A percentile compares a stretch with the other conserved stretches of the same genome.
phyloP scores from a whole-genome alignment of 1,284 basidiomycete genomes.

The Takashimella tepidaria region DNA sequence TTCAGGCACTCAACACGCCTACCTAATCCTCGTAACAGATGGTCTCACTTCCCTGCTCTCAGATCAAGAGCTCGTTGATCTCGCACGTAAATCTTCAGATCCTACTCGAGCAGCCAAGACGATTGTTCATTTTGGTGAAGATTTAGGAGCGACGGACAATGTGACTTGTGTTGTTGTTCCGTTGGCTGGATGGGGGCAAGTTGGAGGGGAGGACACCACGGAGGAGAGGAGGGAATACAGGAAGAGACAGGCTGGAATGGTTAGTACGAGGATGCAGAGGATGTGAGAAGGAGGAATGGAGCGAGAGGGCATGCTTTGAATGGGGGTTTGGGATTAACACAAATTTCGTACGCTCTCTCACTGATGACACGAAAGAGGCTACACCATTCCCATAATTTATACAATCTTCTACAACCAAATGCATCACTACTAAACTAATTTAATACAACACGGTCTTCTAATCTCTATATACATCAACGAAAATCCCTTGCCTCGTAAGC shows the following conservation, averaged over 20 bases:
- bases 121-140: conserved; percentile 83
- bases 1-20: conserved; percentile 68
- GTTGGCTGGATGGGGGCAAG: conserved; percentile 82
- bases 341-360: too few species aligned
- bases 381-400: too few species aligned
- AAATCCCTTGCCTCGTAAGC: too few species aligned
- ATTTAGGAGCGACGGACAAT: conserved; percentile 87
- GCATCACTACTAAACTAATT: too few species aligned
- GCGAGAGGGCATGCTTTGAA: too few species aligned
- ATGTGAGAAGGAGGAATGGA: conserved; percentile 41
- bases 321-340: too few species aligned
- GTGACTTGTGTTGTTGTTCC: conserved; percentile 89
- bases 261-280: conserved; percentile 47
- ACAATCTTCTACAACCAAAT: too few species aligned
- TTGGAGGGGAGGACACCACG: conserved; percentile 67
- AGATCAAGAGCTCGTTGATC: conserved; percentile 90
- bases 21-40: conserved; percentile 77
- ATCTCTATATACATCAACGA: too few species aligned
- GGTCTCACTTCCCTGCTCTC: conserved; percentile 85
- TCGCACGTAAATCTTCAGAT: conserved; percentile 65
- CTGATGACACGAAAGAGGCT: too few species aligned
- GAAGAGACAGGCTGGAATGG: conserved; percentile 57
- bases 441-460: too few species aligned
- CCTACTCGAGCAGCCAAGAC: conserved; percentile 75
- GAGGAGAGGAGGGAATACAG: conserved; percentile 75